These are phyloP conservation scores for Pseudogymnoascus sp. DNA, from an alignment of 2,329 filamentous ascomycete species.

Conservation along the genomic window DNA sequence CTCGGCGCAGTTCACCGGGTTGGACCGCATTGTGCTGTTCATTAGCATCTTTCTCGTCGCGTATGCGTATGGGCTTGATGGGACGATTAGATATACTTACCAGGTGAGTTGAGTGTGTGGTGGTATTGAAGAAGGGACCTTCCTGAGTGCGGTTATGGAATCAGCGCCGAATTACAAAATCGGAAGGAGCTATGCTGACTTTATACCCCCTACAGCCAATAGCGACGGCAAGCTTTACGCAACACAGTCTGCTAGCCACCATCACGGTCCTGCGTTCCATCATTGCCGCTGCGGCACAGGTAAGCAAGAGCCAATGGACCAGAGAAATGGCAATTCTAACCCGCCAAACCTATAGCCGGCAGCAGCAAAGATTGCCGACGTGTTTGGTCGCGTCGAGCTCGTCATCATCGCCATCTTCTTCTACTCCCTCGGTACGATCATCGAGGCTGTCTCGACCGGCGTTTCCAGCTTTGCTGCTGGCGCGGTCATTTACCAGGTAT, in stretches of 20 bases:
- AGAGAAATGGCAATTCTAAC: background rate
- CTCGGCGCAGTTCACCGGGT: constrained; percentile 40
- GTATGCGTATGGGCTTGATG: constrained; percentile 56
- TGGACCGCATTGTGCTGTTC: constrained; percentile 51
- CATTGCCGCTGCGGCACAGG: constrained; percentile 47
- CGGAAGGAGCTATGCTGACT: background rate
- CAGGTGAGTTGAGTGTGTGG: constrained; percentile 25
- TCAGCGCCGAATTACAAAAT: background rate
- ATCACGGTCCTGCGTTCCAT: constrained; percentile 51
- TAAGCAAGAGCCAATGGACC: background rate
- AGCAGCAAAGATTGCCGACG: constrained; percentile 53
- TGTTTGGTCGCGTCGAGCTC: constrained; percentile 54
- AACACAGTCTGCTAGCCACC: constrained; percentile 50
- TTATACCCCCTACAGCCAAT: constrained; percentile 32
- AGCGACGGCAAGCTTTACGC: constrained; percentile 42
- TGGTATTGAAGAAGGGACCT: background rate
- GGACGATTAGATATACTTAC: constrained; percentile 46
- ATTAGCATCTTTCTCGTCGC: constrained; percentile 53
- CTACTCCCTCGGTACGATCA: constrained; percentile 31
- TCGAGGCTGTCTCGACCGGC: constrained; percentile 44
- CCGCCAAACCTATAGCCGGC: constrained; percentile 35
- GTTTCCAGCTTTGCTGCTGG: constrained; percentile 48
- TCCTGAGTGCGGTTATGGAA: background rate
- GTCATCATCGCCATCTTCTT: constrained; percentile 47
- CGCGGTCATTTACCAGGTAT: constrained; percentile 47